Conservation (phyloP, 176 grass and related monocot species). For the Oryza longistaminata region DNA sequence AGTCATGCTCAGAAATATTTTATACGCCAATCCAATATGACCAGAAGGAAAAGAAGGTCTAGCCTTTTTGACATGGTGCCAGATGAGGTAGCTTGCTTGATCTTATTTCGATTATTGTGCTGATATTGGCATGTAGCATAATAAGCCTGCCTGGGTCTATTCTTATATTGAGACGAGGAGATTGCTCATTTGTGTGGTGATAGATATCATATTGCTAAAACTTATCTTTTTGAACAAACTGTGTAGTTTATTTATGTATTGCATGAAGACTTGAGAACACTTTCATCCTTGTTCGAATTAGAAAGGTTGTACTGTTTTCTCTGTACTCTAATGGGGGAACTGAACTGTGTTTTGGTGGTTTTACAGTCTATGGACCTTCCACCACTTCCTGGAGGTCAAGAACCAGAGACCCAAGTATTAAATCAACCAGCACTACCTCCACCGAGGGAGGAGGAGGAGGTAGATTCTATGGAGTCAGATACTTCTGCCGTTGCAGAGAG, state of each 20-base stretch:
- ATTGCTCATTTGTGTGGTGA: constrained; percentile 10
- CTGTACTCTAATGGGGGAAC: constrained; percentile 16
- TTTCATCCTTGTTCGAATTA: constrained; percentile 15
- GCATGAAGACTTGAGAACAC: not conserved
- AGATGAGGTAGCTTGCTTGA: constrained; percentile 63
- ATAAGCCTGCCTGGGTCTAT: constrained; percentile 17
- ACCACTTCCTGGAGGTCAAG: constrained; percentile 67
- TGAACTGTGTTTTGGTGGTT: constrained; percentile 39
- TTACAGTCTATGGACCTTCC: constrained; percentile 72
- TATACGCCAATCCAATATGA: constrained; percentile 91
- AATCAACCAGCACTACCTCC: constrained; percentile 50
- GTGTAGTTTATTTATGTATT: not conserved
- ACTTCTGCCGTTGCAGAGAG: constrained; percentile 56
- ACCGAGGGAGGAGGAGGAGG: constrained; percentile 61
- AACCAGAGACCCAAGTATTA: constrained; percentile 61
- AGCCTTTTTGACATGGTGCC: constrained; percentile 96
- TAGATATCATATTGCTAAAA: constrained; percentile 17
- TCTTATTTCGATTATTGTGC: constrained; percentile 12
- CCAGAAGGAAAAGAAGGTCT: constrained; percentile 93
- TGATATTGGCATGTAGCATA: constrained; percentile 2
- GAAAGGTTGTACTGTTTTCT: constrained; percentile 20
- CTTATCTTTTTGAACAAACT: not conserved
- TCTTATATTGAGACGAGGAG: not conserved
- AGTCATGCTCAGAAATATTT: constrained; percentile 99
- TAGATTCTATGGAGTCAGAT: constrained; percentile 79